phyloP scores from a whole-genome alignment of 768 basidiomycete species.

The Trametes villosa region DNA sequence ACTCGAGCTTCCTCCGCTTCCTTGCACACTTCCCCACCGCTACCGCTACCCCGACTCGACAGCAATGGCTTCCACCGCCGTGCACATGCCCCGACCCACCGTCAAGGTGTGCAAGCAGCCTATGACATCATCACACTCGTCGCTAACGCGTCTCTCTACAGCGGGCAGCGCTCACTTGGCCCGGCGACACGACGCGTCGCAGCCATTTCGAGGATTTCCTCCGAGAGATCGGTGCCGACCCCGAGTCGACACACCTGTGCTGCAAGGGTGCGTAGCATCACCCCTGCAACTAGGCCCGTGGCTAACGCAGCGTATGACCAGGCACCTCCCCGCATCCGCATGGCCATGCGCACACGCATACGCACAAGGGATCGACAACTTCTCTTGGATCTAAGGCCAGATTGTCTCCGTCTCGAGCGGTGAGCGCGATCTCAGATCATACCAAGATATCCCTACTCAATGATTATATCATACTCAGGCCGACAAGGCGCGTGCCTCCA shows the following conservation, averaged over 20 bases:
- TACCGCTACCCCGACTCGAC: background rate
- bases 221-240: constrained; percentile 15
- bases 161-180: constrained; percentile 26
- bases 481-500: constrained; percentile 10
- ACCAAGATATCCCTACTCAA: background rate
- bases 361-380: constrained; percentile 4
- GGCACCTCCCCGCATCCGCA: constrained; percentile 18
- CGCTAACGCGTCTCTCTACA: background rate
- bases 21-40: background rate
- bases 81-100: constrained; percentile 17
- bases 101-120: constrained; percentile 16
- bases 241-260: constrained; percentile 12
- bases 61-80: constrained; percentile 13
- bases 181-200: constrained; percentile 6
- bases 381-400: background rate
- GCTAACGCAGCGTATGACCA: background rate
- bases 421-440: background rate
- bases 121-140: constrained; percentile 11
- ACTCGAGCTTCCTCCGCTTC: background rate
- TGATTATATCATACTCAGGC: background rate
- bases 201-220: constrained; percentile 27
- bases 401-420: constrained; percentile 13
- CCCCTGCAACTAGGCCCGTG: too few species aligned
- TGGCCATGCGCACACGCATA: constrained; percentile 9
- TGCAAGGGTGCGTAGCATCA: constrained; percentile 21